A percentile compares a stretch with the other conserved stretches of the same genome.
phyloP scores from a whole-genome alignment of 306 rosid species.

The Cajanus cajan region DNA sequence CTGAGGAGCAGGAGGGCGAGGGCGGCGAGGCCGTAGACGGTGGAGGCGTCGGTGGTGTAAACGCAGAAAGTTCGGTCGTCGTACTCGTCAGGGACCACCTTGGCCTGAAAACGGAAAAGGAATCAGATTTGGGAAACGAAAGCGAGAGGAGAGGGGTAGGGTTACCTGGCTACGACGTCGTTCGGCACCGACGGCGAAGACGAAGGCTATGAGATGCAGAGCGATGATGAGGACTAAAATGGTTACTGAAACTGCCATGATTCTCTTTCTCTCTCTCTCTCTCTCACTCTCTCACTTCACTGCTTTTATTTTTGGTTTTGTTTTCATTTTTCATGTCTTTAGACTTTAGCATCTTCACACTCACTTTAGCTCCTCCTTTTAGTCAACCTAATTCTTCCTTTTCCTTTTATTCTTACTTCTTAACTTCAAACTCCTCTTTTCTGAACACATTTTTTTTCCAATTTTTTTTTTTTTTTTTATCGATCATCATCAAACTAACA shows the following conservation, averaged over 20 bases:
- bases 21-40: conserved; percentile 84
- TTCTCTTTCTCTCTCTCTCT: neutral
- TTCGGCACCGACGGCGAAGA: conserved; percentile 90
- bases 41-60: conserved; percentile 84
- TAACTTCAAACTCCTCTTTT: neutral
- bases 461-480: neutral
- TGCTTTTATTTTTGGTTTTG: neutral
- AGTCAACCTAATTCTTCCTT: neutral
- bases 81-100: conserved; percentile 67
- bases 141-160: neutral
- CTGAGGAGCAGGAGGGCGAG: conserved; percentile 59
- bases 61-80: conserved; percentile 65
- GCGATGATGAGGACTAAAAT: conserved; percentile 55
- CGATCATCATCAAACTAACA: too few relatives aligned
- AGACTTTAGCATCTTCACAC: neutral
- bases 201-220: conserved; percentile 84
- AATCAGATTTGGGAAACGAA: neutral
- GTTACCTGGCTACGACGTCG: conserved; percentile 78
- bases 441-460: neutral
- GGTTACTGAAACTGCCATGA: conserved; percentile 69
- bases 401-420: neutral
- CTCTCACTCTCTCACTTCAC: neutral
- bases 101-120: conserved; percentile 47
- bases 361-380: neutral
- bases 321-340: neutral